Conservation (phyloP, 306 rosid genomes). For the Erythrophleum fordii region DNA sequence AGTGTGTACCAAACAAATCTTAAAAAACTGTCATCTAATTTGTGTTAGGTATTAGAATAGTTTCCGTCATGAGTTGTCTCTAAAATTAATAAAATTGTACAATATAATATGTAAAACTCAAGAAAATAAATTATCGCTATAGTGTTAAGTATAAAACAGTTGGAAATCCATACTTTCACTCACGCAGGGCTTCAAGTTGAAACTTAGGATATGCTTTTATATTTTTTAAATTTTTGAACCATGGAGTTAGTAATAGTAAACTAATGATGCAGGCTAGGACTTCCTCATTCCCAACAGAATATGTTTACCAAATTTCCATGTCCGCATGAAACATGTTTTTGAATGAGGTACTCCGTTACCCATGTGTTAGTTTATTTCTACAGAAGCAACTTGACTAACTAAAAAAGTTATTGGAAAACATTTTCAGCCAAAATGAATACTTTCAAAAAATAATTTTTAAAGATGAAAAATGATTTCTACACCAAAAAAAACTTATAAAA, state of each 20-base stretch:
- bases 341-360: not conserved
- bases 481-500: no score
- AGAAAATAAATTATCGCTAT: not conserved
- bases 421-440: no score
- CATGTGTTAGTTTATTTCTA: not conserved
- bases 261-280: not conserved
- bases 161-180: not conserved
- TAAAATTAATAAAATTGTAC: constrained; percentile 2
- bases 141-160: constrained; percentile 26
- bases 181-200: constrained; percentile 23
- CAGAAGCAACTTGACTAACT: no score
- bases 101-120: not conserved
- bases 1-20: no score
- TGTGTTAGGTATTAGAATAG: constrained; percentile 48
- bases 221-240: no score
- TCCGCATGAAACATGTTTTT: not conserved
- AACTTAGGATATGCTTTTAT: not conserved
- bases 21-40: constrained; percentile 24
- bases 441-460: no score
- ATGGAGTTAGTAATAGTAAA: no score
- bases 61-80: constrained; percentile 39
- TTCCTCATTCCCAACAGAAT: not conserved
- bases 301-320: no score
- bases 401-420: no score
- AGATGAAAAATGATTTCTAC: no score